Conservation (phyloP, 1,284 basidiomycete genomes). For the Neonothopanus nambi region DNA sequence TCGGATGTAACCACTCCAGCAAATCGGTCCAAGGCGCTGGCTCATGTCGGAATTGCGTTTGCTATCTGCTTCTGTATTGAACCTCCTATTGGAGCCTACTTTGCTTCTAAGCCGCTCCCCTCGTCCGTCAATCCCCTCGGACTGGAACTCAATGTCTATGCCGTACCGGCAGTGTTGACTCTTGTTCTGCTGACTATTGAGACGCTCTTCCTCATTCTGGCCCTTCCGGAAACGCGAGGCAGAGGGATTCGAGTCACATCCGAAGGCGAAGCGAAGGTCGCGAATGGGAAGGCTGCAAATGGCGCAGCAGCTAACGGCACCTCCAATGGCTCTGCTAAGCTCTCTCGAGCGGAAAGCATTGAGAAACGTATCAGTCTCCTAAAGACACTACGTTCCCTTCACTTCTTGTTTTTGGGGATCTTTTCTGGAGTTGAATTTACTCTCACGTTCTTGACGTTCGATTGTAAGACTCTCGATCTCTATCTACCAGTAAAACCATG, state of each 20-base stretch:
- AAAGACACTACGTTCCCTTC: conserved; percentile 59
- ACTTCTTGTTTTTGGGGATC: conserved; percentile 81
- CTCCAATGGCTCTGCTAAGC: conserved; percentile 23
- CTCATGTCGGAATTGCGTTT: conserved; percentile 91
- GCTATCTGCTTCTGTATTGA: conserved; percentile 89
- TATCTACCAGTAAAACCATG: neutral
- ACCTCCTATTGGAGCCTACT: conserved; percentile 82
- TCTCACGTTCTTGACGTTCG: conserved; percentile 87
- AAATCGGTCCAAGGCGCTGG: conserved; percentile 81
- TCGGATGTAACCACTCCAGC: conserved; percentile 82
- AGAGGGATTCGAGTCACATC: conserved; percentile 30
- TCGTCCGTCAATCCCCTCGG: conserved; percentile 58
- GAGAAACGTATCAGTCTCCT: conserved; percentile 54
- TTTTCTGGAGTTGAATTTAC: conserved; percentile 95
- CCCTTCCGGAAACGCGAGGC: conserved; percentile 78
- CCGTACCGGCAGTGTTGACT: conserved; percentile 78
- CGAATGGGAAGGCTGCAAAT: conserved; percentile 23
- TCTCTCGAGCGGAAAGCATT: conserved; percentile 34
- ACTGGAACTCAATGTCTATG: conserved; percentile 80
- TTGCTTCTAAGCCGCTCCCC: conserved; percentile 70
- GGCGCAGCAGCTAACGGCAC: conserved; percentile 22
- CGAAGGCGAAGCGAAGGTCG: conserved; percentile 25
- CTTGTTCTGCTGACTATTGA: conserved; percentile 70
- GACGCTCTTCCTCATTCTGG: conserved; percentile 70
- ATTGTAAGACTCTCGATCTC: conserved; percentile 50